Evolutionary conservation across 2,329 filamentous ascomycete species (phyloP), one percentile per base, ranked within the genome.

Genomic region (Aspergillus sp.): DNA sequence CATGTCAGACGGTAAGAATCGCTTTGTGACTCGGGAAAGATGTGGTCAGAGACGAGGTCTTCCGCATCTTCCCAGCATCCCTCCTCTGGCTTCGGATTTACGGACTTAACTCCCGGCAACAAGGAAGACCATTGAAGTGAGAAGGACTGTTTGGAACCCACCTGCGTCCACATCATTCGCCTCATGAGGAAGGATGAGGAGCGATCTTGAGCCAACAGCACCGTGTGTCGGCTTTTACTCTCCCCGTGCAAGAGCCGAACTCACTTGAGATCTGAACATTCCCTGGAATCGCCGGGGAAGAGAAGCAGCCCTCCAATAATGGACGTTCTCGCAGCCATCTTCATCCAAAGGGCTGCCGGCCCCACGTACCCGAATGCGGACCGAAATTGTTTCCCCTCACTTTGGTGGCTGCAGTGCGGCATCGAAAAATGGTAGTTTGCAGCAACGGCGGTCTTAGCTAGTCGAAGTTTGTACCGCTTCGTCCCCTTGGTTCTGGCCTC

Each of bases 371-470:
- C 46, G 46, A 60, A 57, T n/a, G 28, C 51, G 53, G 60, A 53
- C 43, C 60, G 62, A 62, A 58, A 31, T 59, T 52, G 43, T 34
- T 49, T 54, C 57, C 62, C 63, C 64, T 66, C 64, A 65, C 57
- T 54, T 62, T 38, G 17, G 50, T 57, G 57, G 62, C 54, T 59
- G 46, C 22, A 48, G 34, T 15, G 34, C 34, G 34, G 34, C 34
- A 41, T 41, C 23, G 23, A 15, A 49, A 49, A 28, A 22, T 25
- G 23, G 47, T 25, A 49, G 47, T 49, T 46, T 50, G 47, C 31
- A 48, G 55, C 56, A 46, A 31, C 23, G 28, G 47, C 41, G 48
- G 55, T 50, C 54, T 57, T 64, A 57, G 45, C 46, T 41, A 25
- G 23, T 55, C 53, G 43, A 50, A 19, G 38, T 57, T 60, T 25